phyloP scores from a whole-genome alignment of 2,329 filamentous ascomycete genomes.

The Fusarium nisikadoi region DNA sequence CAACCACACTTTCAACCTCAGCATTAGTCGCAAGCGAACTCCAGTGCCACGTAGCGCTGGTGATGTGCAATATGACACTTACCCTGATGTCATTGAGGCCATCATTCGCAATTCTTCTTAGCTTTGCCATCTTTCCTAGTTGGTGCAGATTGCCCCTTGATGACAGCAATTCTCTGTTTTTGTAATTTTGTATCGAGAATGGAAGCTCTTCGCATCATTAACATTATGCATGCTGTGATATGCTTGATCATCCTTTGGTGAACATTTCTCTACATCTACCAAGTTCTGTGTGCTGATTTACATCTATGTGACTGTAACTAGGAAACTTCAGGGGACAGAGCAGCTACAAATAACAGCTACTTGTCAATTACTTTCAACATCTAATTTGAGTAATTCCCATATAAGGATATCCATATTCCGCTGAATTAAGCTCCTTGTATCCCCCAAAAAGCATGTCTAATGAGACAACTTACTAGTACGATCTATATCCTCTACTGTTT shows the following conservation, averaged over 20 bases:
- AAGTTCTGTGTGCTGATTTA: no score
- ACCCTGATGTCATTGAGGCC: not conserved
- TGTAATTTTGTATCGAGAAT: accelerated
- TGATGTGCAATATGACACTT: not conserved
- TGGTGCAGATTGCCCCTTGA: accelerated
- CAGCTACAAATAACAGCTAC: no score
- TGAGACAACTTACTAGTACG: no score
- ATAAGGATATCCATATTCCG: no score
- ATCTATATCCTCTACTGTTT: no score
- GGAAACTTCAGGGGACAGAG: no score
- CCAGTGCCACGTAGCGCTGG: not conserved
- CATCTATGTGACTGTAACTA: no score
- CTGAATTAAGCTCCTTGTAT: no score
- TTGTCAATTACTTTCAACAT: no score
- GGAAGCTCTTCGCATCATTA: not conserved
- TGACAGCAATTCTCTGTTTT: accelerated
- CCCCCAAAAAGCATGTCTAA: no score
- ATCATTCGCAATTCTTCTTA: not conserved
- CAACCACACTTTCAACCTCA: not conserved
- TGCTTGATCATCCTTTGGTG: accelerated
- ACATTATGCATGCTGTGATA: accelerated
- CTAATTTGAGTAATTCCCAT: no score
- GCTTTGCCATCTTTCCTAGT: not conserved
- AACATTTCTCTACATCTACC: not conserved
- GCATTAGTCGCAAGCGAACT: not conserved